These are phyloP conservation scores for Blastobotrys americana DNA, from an alignment of 805 yeast species.

Conservation along the genomic window DNA sequence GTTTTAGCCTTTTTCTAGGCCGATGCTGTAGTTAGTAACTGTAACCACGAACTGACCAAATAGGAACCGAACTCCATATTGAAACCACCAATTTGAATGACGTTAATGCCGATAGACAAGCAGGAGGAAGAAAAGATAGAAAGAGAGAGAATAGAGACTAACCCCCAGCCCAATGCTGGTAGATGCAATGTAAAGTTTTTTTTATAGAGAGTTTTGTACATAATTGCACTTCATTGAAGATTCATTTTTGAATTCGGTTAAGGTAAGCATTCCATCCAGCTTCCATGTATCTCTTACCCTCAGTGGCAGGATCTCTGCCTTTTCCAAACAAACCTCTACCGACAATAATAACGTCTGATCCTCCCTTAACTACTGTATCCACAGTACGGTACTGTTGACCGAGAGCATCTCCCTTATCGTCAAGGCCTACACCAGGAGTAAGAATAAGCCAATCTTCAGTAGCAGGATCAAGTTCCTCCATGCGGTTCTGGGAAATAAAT, in stretches of 20 bases:
- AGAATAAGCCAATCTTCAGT: slow-evolving; percentile 93
- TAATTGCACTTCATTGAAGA: background rate
- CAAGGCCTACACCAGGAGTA: slow-evolving; percentile 99
- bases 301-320: slow-evolving; percentile 83
- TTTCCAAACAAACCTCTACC: slow-evolving; percentile 95
- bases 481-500: slow-evolving; percentile 84
- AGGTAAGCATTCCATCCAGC: slow-evolving; percentile 94
- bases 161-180: too few species aligned
- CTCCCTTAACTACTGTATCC: slow-evolving; percentile 69
- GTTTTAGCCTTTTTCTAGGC: too few species aligned
- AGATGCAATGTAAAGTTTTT: too few species aligned
- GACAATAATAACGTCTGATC: slow-evolving; percentile 95
- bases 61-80: too few species aligned
- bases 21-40: too few species aligned
- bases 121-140: too few species aligned
- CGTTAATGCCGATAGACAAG: too few species aligned
- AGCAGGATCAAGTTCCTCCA: slow-evolving; percentile 44
- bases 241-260: slow-evolving; percentile 7
- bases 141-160: too few species aligned
- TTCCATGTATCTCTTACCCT: slow-evolving; percentile 78
- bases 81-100: too few species aligned
- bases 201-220: background rate
- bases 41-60: too few species aligned
- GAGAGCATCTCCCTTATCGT: slow-evolving; percentile 88
- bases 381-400: slow-evolving; percentile 98